phyloP scores from a whole-genome alignment of 768 basidiomycete species.

The Leccinum obscurum region DNA sequence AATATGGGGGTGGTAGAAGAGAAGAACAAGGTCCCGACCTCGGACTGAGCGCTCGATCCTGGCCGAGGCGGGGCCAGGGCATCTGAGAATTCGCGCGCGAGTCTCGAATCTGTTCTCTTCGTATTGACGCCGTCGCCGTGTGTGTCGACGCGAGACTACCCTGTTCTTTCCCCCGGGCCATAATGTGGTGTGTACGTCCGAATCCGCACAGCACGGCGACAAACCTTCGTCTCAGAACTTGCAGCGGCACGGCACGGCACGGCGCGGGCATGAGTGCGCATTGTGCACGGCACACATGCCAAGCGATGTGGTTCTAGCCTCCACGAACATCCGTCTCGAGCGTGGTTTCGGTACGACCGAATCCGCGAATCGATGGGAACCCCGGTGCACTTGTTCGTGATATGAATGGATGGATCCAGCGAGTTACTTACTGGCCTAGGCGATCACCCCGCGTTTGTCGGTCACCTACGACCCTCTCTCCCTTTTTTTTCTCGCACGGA shows the following conservation, averaged over 20 bases:
- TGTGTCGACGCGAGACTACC: too few species aligned
- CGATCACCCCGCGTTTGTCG: background rate
- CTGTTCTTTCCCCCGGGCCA: background rate
- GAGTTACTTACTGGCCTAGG: background rate
- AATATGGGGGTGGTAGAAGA: background rate
- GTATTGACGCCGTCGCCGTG: too few species aligned
- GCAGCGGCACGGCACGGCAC: background rate
- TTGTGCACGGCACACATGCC: background rate
- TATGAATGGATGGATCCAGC: background rate
- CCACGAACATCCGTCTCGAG: background rate
- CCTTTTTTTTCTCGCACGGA: background rate
- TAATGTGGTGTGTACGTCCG: background rate
- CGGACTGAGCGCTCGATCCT: background rate
- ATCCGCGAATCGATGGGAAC: background rate
- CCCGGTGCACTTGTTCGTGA: background rate
- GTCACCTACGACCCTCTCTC: background rate
- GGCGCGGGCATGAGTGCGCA: background rate
- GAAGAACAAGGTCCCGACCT: background rate
- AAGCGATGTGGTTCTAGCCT: background rate
- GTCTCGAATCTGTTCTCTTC: background rate
- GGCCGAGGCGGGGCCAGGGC: background rate
- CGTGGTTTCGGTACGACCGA: background rate
- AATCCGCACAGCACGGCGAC: background rate
- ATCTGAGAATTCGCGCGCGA: background rate
- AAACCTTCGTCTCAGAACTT: background rate